Percentiles rank a stretch among this genome's conserved stretches.
phyloP scores from a whole-genome alignment of 2,329 filamentous ascomycete species.

The Colletotrichum sp. region DNA sequence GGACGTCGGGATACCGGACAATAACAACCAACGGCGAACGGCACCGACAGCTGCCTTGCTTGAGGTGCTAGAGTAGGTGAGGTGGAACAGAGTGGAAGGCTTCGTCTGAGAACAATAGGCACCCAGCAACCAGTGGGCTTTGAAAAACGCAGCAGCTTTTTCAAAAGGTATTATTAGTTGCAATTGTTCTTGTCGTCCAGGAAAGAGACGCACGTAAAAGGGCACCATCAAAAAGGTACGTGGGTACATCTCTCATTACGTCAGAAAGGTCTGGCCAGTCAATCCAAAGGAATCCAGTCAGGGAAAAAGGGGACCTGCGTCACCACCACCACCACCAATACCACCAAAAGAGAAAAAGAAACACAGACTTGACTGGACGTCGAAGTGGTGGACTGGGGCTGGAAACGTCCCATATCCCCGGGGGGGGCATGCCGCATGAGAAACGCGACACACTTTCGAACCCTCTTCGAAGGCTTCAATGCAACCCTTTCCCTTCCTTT shows the following conservation, averaged over 20 bases:
- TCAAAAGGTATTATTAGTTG: background rate
- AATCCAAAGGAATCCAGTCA: background rate
- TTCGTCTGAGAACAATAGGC: background rate
- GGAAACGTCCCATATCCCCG: slow-evolving; percentile 9
- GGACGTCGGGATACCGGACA: background rate
- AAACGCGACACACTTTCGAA: slow-evolving; percentile 21
- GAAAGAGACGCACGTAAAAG: background rate
- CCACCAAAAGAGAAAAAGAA: background rate
- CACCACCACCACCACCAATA: background rate
- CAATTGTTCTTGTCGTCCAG: background rate
- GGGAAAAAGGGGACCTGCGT: slow-evolving; percentile 19
- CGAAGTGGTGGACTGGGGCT: background rate
- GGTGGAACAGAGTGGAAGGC: background rate
- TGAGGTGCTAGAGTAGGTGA: background rate
- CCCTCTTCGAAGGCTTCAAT: slow-evolving; percentile 17
- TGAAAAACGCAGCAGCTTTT: background rate
- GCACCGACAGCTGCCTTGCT: background rate
- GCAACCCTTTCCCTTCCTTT: background rate
- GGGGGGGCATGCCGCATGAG: slow-evolving; percentile 7
- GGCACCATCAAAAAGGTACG: background rate
- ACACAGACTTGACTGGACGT: background rate
- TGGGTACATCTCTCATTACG: slow-evolving; percentile 1
- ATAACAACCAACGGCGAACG: background rate
- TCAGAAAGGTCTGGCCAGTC: background rate
- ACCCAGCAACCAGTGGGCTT: background rate